Conservation (phyloP, 441 rosid species). For the Eutrema salsugineum region DNA sequence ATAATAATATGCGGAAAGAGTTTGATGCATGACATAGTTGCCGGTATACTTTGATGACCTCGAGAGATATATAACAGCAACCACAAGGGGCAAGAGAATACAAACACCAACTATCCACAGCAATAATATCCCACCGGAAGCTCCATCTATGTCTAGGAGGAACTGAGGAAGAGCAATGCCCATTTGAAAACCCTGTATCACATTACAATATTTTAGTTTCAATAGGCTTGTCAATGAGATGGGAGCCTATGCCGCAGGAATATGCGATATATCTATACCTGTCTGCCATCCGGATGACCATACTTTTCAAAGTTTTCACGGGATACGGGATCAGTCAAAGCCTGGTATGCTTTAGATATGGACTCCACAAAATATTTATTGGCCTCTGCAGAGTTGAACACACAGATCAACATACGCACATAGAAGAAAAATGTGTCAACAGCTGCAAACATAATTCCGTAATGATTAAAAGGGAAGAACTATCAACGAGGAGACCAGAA, state of each 20-base stretch:
- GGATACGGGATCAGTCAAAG: conserved; percentile 90
- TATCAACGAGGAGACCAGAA: background rate
- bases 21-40: conserved; percentile 98
- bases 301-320: conserved; percentile 99
- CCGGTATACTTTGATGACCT: conserved; percentile 96
- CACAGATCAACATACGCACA: background rate
- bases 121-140: conserved; percentile 93
- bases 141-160: conserved; percentile 88
- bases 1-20: conserved; percentile 83
- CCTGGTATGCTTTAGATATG: conserved; percentile 97
- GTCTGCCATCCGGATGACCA: conserved; percentile 99
- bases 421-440: conserved; percentile 2
- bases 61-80: conserved; percentile 96
- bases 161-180: conserved; percentile 99
- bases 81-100: conserved; percentile 91
- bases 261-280: conserved; percentile 39
- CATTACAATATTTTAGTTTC: conserved; percentile 23
- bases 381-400: conserved; percentile 60
- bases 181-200: conserved; percentile 96
- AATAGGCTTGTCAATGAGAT: background rate
- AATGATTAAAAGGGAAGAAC: background rate
- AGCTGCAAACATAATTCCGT: background rate
- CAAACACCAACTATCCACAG: conserved; percentile 98
- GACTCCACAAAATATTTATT: conserved; percentile 81
- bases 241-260: background rate